Evolutionary conservation across 2,329 filamentous ascomycete species (phyloP), one percentile per base, ranked within the genome.

Genomic region (Ophiocordyceps unilateralis): DNA sequence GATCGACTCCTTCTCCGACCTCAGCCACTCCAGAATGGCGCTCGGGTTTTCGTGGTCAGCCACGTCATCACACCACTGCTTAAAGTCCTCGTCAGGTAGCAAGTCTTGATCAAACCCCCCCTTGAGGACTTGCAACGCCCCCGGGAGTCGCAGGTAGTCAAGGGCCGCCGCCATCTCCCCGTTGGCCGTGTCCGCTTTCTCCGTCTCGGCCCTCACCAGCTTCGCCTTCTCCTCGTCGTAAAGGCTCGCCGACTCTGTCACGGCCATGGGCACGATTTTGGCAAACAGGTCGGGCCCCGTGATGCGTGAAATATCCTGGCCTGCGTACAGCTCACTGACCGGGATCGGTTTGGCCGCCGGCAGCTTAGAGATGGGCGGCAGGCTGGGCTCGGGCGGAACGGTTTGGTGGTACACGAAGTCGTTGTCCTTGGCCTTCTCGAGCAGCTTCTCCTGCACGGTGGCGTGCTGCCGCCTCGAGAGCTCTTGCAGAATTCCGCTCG

Each of bases 141-240:
- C 82, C 0, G 91, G 91, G 12, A 98, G 69, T 53, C 93, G 85
- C 34, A 98, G 65, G 55, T 96, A 96, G 58, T 96, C 89, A 46
- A 98, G 63, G 51, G 88, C 94, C 15, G 91, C 86, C 3, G 83
- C 89, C 83, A 98, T 93, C 61, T 98, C 91, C 43, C 87, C 79
- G 52, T 96, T 93, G 15, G 91, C 89, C 28, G 81, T 80, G 53
- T 96, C 89, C 1, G 93, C 88, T 51, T 85, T 79, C 60, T 98
- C 91, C 0, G 86, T 87, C 62, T 98, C 93, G 2, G 89, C 89
- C 45, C 91, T 77, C 36, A 95, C 79, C 45, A 98, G 65, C 60
- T 98, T 96, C 12, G 91, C 91, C 63, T 98, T 98, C 59, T 98
- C 91, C 61, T 98, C 91, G 49, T 96, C 91, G 58, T 98, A 98